Evolutionary conservation across 495 filamentous ascomycete species (phyloP).

Genomic region (Melanomma pulvis-pyrius): DNA sequence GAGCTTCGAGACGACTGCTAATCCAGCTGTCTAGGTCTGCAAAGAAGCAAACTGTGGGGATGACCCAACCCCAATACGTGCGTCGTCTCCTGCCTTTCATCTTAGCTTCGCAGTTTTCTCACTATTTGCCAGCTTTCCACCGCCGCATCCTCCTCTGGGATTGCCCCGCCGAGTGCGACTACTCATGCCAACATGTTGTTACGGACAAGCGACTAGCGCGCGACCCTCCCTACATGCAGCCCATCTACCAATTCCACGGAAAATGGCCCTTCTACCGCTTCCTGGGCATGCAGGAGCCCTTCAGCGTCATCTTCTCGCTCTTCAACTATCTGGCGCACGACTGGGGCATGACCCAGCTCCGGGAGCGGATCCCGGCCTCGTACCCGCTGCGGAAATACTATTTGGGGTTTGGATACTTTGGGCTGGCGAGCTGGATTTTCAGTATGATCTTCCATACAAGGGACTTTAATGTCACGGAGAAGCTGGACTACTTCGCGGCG

Average conservation of each 20-base stretch:
- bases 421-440: conserved; percentile 80
- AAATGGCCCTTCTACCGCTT: conserved; percentile 97
- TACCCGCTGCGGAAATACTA: conserved; percentile 85
- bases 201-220: conserved; percentile 71
- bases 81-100: conserved; percentile 33
- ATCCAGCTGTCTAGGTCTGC: conserved; percentile 65
- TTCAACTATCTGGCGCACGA: conserved; percentile 89
- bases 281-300: conserved; percentile 91
- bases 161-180: conserved; percentile 94
- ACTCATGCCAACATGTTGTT: conserved; percentile 94
- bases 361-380: conserved; percentile 64
- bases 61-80: conserved; percentile 57
- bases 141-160: conserved; percentile 74
- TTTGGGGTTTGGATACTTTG: conserved; percentile 75
- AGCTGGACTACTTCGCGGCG: conserved; percentile 93
- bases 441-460: conserved; percentile 89
- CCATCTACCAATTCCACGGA: conserved; percentile 93
- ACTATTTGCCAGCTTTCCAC: conserved; percentile 57
- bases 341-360: conserved; percentile 71
- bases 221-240: conserved; percentile 62
- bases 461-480: conserved; percentile 84
- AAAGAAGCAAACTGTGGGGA: conserved; percentile 73
- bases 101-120: not conserved
- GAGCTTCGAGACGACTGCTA: conserved; percentile 12
- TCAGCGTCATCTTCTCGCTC: conserved; percentile 88